These are phyloP conservation scores for Protomyces inouyei DNA, from an alignment of 1,139 yeast species.

Conservation along the genomic window DNA sequence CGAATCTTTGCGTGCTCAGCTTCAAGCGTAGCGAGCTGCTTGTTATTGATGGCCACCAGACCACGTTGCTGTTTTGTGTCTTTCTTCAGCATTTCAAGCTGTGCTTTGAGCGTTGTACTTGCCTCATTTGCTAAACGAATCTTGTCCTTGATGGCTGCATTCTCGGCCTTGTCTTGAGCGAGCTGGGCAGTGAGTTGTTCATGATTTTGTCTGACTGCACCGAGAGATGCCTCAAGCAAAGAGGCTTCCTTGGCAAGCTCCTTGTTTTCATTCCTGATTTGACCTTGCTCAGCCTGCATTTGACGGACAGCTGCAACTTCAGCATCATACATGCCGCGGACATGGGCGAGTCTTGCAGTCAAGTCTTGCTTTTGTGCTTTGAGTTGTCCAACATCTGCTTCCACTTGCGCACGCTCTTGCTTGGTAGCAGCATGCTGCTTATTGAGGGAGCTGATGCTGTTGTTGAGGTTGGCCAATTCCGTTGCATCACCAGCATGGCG, in stretches of 20 bases:
- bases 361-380: slow-evolving; percentile 64
- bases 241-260: slow-evolving; percentile 70
- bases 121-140: slow-evolving; percentile 60
- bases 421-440: slow-evolving; percentile 67
- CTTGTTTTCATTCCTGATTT: slow-evolving; percentile 65
- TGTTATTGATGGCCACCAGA: slow-evolving; percentile 58
- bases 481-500: slow-evolving; percentile 74
- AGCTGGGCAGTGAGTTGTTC: slow-evolving; percentile 57
- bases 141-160: slow-evolving; percentile 34
- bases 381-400: slow-evolving; percentile 64
- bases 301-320: slow-evolving; percentile 67
- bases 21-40: slow-evolving; percentile 58
- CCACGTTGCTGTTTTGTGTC: slow-evolving; percentile 61
- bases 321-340: slow-evolving; percentile 68
- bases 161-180: slow-evolving; percentile 64
- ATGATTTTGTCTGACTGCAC: slow-evolving; percentile 64
- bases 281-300: slow-evolving; percentile 56
- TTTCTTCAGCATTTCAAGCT: slow-evolving; percentile 49
- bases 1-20: slow-evolving; percentile 50
- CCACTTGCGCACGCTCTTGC: slow-evolving; percentile 68
- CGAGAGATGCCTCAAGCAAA: slow-evolving; percentile 73
- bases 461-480: slow-evolving; percentile 80
- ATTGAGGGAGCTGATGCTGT: slow-evolving; percentile 74
- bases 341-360: slow-evolving; percentile 59
- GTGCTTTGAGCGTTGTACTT: slow-evolving; percentile 54